Base-by-base conservation (phyloP, 1,139 yeast genomes). In the Candida labiduridarum region DNA sequence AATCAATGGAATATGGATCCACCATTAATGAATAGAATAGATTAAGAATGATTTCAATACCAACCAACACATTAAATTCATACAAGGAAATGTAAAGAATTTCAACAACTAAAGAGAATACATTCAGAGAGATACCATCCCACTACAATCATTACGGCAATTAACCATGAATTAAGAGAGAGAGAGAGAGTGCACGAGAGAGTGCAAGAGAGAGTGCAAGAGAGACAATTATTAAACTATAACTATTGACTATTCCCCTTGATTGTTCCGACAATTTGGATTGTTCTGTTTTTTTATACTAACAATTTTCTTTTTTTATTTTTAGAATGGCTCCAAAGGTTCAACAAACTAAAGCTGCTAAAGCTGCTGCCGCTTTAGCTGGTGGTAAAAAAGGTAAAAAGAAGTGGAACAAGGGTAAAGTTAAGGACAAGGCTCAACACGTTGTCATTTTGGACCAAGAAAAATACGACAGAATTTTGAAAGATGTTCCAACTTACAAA, bases 361-460 rank as follows among this genome's bases (percentile, higher is more conserved):
- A 92, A 87, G 97, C 98, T 78, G 97, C 98, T 74, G 98, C 99
- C 84, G 98, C 98, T 79, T 84, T 91, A 86, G 97, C 98, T 78
- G 98, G 98, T 89, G 97, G 98, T 87, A 94, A 94, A 90, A 91
- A 94, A 79, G 91, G 97, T 82, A 94, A 95, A 91, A 94, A 94
- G 96, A 94, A 94, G 97, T 94, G 99, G 99, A 89, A 96, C 87
- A 92, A 94, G 87, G 97, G 97, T 82, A 91, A 96, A 89, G 97
- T 91, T 80, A 95, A 95, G 95, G 99, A 94, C 83, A 94, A 89
- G 96, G 99, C 99, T 70, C 96, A 89, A 79, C 99, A 94, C 86
- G 86, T 91, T 75, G 94, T 94, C 73, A 83, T 89, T 78, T 85
- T 95, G 73, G 99, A 94, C 81, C 97, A 95, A 84, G 96, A 94